Conservation (phyloP, 75 land plant genomes). For the Pseudotsuga menziesii region DNA sequence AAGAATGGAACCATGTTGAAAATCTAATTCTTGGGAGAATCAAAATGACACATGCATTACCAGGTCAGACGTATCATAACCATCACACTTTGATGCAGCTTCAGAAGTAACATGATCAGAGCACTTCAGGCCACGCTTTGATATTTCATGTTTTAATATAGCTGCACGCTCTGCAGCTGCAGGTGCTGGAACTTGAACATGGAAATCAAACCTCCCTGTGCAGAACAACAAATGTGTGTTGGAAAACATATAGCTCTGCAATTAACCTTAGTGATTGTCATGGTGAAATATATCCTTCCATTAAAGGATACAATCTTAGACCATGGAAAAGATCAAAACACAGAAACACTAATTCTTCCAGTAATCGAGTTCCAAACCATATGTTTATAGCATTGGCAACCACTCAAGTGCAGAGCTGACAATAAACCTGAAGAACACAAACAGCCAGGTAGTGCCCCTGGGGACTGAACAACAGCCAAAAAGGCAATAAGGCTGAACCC, state of each 20-base stretch:
- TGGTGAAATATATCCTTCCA: background rate
- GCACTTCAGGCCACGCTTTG: slow-evolving; percentile 48
- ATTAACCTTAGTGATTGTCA: background rate
- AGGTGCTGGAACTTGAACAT: slow-evolving; percentile 79
- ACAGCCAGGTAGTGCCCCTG: slow-evolving; percentile 57
- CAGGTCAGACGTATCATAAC: slow-evolving; percentile 94
- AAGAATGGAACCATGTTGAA: too few species aligned
- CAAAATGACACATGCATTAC: slow-evolving; percentile 25
- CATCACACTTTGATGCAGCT: slow-evolving; percentile 87
- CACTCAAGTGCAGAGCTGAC: background rate
- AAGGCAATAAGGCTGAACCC: slow-evolving; percentile 72
- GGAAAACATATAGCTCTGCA: background rate
- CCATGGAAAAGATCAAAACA: background rate
- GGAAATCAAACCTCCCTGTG: slow-evolving; percentile 90
- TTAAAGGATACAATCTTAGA: background rate
- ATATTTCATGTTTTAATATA: slow-evolving; percentile 67
- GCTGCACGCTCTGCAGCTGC: slow-evolving; percentile 72
- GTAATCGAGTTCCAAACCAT: too few species aligned
- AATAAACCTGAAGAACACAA: slow-evolving; percentile 68
- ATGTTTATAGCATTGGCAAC: too few species aligned
- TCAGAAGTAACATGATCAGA: slow-evolving; percentile 42
- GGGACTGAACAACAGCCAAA: slow-evolving; percentile 62
- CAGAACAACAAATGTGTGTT: background rate
- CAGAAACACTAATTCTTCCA: background rate
- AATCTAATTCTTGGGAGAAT: too few species aligned